phyloP scores from a whole-genome alignment of 768 basidiomycete species.

The Russula sp. region DNA sequence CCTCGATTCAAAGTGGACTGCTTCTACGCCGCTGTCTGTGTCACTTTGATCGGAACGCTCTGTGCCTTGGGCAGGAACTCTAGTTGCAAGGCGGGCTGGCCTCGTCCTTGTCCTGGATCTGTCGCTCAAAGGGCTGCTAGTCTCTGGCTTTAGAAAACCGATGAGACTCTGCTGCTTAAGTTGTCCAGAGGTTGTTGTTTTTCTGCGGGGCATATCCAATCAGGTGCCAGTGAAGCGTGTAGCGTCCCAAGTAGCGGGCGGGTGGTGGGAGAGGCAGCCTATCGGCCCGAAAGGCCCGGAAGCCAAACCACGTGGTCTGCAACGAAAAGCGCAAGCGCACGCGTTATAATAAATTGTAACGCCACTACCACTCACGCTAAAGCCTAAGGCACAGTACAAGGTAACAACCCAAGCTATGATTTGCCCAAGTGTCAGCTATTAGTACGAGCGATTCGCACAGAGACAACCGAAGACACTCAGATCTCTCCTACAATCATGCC shows the following conservation, averaged over 20 bases:
- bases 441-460: background rate
- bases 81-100: background rate
- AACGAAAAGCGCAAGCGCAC: background rate
- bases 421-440: background rate
- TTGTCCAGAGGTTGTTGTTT: background rate
- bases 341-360: no score
- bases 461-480: background rate
- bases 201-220: constrained; percentile 7
- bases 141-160: constrained; percentile 2
- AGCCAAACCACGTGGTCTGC: background rate
- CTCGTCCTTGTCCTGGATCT: background rate
- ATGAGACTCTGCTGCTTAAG: constrained; percentile 7
- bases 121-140: background rate
- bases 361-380: no score
- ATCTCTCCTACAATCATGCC: background rate
- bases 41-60: background rate
- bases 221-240: background rate
- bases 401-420: background rate
- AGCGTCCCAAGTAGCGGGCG: background rate
- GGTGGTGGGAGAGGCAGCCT: background rate
- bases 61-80: background rate
- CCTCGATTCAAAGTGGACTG: constrained; percentile 42
- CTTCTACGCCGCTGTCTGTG: constrained; percentile 37
- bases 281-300: background rate
- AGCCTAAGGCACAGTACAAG: no score